Conservation (phyloP, 305 asterid species). For the Andrographis paniculata region DNA sequence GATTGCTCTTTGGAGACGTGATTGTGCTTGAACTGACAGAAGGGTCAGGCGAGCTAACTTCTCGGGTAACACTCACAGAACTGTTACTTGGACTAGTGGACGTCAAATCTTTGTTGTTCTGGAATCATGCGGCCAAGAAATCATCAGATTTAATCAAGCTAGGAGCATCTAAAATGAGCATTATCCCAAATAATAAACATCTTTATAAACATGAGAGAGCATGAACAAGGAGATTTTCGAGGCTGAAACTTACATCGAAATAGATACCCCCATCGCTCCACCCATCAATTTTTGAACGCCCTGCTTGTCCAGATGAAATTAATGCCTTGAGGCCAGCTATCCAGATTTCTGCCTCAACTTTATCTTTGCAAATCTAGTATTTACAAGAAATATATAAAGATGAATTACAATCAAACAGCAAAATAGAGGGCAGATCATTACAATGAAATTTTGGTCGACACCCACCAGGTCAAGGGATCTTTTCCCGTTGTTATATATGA, state of each 20-base stretch:
- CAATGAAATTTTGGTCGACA: conserved; percentile 19
- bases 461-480: conserved; percentile 97
- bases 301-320: conserved; percentile 77
- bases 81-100: conserved; percentile 73
- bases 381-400: conserved; percentile 11
- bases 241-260: conserved; percentile 54
- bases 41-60: conserved; percentile 61
- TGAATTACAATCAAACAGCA: conserved; percentile 17
- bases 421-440: not conserved
- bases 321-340: conserved; percentile 77
- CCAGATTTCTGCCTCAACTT: conserved; percentile 95
- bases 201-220: not conserved
- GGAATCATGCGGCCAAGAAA: conserved; percentile 16
- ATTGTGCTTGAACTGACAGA: conserved; percentile 49
- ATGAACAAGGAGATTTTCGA: conserved; percentile 13
- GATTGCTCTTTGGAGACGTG: conserved; percentile 57
- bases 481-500: conserved; percentile 80
- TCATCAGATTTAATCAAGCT: not conserved
- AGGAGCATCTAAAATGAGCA: not conserved
- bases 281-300: conserved; percentile 96
- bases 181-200: not conserved
- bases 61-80: conserved; percentile 69
- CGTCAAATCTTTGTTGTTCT: conserved; percentile 71
- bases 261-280: conserved; percentile 84
- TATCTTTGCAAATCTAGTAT: conserved; percentile 85